A percentile compares a stretch with the other conserved stretches of the same genome.
phyloP scores from a whole-genome alignment of 179 eudicot species.

The Amaranthus tricolor region DNA sequence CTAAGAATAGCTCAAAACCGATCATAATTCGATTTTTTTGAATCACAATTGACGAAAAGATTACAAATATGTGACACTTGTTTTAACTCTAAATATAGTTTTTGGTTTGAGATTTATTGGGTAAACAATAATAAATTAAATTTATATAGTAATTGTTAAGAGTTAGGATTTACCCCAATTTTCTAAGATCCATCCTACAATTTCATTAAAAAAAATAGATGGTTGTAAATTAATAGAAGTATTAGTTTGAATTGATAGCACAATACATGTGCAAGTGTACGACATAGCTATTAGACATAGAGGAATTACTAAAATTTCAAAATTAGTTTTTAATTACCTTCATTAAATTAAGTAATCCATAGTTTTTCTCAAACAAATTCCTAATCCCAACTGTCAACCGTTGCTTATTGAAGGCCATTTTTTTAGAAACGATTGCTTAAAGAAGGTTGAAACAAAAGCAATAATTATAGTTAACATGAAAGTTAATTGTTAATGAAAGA shows the following conservation, averaged over 20 bases:
- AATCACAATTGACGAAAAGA: no score
- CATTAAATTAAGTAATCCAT: not conserved
- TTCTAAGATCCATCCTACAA: no score
- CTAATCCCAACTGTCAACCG: constrained; percentile 28
- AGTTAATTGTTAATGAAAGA: not conserved
- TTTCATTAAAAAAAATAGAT: no score
- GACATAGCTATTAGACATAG: not conserved
- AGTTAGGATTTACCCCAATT: no score
- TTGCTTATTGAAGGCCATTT: not conserved
- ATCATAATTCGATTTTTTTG: no score
- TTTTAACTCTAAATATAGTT: no score
- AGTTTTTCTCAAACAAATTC: constrained; percentile 1
- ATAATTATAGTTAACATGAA: not conserved
- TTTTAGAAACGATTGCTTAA: not conserved
- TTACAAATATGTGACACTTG: no score
- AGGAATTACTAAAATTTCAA: not conserved
- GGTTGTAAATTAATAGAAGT: no score
- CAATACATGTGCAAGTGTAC: constrained; percentile 11
- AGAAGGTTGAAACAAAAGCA: not conserved
- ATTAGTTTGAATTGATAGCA: not conserved
- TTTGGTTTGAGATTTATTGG: no score
- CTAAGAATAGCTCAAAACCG: no score
- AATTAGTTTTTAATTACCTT: not conserved
- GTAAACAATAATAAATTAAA: no score
- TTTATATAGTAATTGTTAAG: no score